Evolutionary conservation across 306 rosid species (phyloP), one percentile per base, ranked within the genome.

Genomic region (Pterocarpus santalinus): DNA sequence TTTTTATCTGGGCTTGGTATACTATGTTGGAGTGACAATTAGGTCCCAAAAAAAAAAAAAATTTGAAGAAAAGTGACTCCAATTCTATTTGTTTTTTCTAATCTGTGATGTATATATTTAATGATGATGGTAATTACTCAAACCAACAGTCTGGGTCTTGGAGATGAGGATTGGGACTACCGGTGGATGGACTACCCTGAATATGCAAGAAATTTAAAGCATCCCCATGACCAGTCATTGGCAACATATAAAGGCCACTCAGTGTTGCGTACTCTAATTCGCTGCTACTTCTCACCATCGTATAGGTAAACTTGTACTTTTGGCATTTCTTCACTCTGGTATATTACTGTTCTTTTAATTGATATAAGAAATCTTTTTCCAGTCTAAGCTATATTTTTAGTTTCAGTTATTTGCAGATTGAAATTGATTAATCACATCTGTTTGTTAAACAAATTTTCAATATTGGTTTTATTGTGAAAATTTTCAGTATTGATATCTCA

Each of bases 141-240:
- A 73, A 82, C 44, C 84, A 67, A 85, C 90, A 80, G 77, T 66
- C 67, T 74, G 47, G 80, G 88, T 52, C 80, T 65, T 66, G 86
- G 88, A 81, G 82, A 79, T 36, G 85, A 81, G 17, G 92, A 89
- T 7, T 94, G 98, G 97, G 98, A 94, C 85, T 94, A 92, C 81
- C 87, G 97, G 83, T 87, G 95, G 97, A 92, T 89, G 97, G 97
- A 94, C 72, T 94, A 92, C 77, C 98, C 97, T 43, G 80, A 77
- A 35, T 82, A 83, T 72, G 90, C 95, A 60, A 87, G 84, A 81
- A 75, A 80, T 60, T 12, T 81, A 76, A 89, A 79, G 60, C 98
- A 92, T 68, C 91, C 98, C 2, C 51, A 61, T 75, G 98, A 95
- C 78, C 92, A 80, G 68, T 92, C 97, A 47, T 68, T 94, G 74